phyloP scores from a whole-genome alignment of 768 basidiomycete genomes.

The Mycena sanguinolenta region DNA sequence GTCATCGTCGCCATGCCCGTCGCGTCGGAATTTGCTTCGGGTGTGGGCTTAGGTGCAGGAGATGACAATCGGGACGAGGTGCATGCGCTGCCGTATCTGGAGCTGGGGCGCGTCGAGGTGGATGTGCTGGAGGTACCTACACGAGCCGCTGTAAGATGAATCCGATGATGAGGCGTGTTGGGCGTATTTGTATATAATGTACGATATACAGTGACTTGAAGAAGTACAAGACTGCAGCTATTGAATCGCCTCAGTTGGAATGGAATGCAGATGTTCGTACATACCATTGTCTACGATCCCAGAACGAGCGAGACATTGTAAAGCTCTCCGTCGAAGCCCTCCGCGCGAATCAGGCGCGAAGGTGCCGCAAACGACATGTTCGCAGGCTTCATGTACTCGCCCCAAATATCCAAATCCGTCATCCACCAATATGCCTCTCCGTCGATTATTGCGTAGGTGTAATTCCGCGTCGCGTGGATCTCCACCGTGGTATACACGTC shows the following conservation, averaged over 20 bases:
- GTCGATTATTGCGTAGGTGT: conserved; percentile 50
- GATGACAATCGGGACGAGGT: background rate
- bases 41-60: background rate
- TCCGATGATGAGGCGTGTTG: background rate
- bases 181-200: background rate
- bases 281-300: background rate
- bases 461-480: conserved; percentile 52
- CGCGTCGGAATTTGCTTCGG: background rate
- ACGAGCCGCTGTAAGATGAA: background rate
- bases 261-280: background rate
- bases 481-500: conserved; percentile 50
- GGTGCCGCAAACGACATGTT: conserved; percentile 63
- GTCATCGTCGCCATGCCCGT: conserved; percentile 25
- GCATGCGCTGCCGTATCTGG: conserved; percentile 15
- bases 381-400: conserved; percentile 50
- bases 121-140: conserved; percentile 6
- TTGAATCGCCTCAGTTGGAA: no score
- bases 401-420: conserved; percentile 56
- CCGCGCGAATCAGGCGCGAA: conserved; percentile 49
- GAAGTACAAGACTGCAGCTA: no score
- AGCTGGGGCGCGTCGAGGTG: conserved; percentile 24
- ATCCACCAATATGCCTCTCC: conserved; percentile 49
- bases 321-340: conserved; percentile 43
- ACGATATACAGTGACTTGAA: no score
- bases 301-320: background rate